These are phyloP conservation scores for Aspergillus awamori DNA, from an alignment of 2,329 filamentous ascomycete genomes.

Conservation along the genomic window DNA sequence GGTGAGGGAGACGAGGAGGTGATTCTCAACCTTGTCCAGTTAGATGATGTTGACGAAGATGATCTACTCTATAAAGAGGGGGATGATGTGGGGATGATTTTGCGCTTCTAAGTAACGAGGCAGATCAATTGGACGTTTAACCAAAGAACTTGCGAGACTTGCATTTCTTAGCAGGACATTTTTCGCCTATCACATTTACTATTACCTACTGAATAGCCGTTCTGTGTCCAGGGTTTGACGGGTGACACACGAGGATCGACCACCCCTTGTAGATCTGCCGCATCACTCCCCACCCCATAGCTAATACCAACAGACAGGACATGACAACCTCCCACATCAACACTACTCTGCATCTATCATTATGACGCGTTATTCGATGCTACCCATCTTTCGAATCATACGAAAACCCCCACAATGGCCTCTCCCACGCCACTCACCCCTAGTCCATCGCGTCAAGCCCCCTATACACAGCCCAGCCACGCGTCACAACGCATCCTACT, in stretches of 20 bases:
- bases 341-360: neutral
- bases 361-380: neutral
- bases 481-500: neutral
- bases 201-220: no score
- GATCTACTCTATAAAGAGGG: neutral
- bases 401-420: neutral
- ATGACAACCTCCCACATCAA: neutral
- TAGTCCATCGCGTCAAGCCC: neutral
- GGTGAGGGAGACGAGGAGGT: neutral
- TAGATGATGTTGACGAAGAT: no score
- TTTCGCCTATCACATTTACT: no score
- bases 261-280: no score
- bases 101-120: neutral
- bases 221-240: no score
- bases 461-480: neutral
- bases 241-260: no score
- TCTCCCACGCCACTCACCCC: neutral
- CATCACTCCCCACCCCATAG: no score
- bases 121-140: no score
- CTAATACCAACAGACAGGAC: no score
- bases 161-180: no score
- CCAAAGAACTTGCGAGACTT: no score
- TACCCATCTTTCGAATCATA: neutral
- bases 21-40: neutral
- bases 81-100: neutral